Evolutionary conservation across 2,329 filamentous ascomycete genomes (phyloP), one percentile per base, ranked within the genome.

Genomic region (Pseudonectria buxi): DNA sequence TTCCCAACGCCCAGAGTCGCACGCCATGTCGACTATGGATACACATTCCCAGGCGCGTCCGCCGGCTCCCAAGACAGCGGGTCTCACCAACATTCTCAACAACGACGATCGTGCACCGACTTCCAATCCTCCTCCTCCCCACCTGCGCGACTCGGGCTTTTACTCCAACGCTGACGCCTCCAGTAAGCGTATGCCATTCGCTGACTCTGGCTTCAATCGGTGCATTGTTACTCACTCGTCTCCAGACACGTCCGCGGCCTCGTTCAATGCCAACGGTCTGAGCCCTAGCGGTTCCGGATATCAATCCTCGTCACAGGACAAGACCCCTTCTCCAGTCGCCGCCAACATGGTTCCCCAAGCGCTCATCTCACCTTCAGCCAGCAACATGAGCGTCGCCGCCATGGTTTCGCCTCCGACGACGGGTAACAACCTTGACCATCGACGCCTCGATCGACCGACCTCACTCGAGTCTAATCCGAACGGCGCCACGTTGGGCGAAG

Each of bases 351-450:
- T 71, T 13, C 68, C 70, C 2, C 74, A 74, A 29, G 59, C 73
- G 9, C 56, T 78, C 13, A 61, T 73, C 25, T 80, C 76, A 7
- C 74, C 77, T 6, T 57, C 67, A 1, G 67, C 69, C 11, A 71
- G 70, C 47, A 72, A 74, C 51, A 82, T 82, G 78, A 81, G 76
- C 40, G 75, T 81, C 27, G 74, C 76, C 14, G 76, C 76, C 13
- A 80, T 81, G 62, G 74, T 81, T 10, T 81, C 78, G 13, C 76
- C 76, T 6, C 74, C 74, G 1, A 68, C 69, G 2, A 63, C 72
- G 5, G 61, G 59, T 5, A 62, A 56, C 45, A 51, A 44, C 14
- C 50, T 52, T 10, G 65, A 69, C 18, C 56, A 61, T 12, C 61
- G 65, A 15, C 68, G 71, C 32, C 67, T 66, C 44, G 65, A 66